Base-by-base conservation (phyloP, 208 protist species). In the Acanthamoeba sp. region DNA sequence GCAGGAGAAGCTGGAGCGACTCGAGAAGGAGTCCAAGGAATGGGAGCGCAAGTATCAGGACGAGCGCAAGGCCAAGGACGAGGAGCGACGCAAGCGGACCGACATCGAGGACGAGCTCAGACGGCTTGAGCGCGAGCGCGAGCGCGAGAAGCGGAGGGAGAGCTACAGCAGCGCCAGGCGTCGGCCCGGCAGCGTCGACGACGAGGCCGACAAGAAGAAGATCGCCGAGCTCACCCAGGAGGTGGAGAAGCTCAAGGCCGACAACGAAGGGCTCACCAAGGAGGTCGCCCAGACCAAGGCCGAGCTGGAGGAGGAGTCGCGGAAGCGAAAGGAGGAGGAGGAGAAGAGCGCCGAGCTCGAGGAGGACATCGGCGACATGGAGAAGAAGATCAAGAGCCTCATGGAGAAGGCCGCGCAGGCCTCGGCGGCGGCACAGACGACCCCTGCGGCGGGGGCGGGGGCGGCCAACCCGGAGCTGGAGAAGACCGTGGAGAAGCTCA, bases 351-450 rank as follows among this genome's bases (percentile, higher is more conserved):
- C 71, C 18, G 71, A 82, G 71, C 71, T 82, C 71, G 71, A 82
- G 40, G 71, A 82, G 71, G 71, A 82, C 12, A 48, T 82, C 38
- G 16, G 12, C 40, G 71, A 82, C 40, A 82, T 82, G 71, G 71
- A 82, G 27, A 82, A 82, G 71, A 82, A 82, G 71, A 82, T 82
- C 71, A 82, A 82, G 71, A 82, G 71, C 27, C 71, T 82, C 40
- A 82, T 82, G 71, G 71, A 82, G 36, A 82, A 82, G 40, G 71
- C n/a, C 38, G 71, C 71, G 9, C 71, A 82, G 71, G 71, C 71
- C 38, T 40, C 71, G 7, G 6, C 2, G 71, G 40, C 18, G n/a
- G 0, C 62, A 27, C 14, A 6, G 7, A 6, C 62, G n/a, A 29
- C 62, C 0, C 12, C 62, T 1, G 1, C 62, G 9, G 12, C 59